Base-by-base conservation (phyloP, 257 asterid genomes). In the Euphrasia confusa region DNA sequence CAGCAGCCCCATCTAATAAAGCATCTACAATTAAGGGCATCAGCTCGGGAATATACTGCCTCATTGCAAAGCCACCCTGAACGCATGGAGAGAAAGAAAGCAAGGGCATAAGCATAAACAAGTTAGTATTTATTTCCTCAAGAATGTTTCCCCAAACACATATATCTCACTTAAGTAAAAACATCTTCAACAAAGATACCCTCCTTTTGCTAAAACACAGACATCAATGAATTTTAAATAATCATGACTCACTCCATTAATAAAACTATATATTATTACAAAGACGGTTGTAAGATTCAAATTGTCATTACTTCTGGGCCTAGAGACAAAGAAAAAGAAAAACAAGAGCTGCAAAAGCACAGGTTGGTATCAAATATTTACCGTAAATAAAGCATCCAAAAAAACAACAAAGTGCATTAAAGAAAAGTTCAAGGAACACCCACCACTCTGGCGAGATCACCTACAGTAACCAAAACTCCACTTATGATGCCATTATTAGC, bases 361-460 rank as follows among this genome's bases (percentile, higher is more conserved):
- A 54, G 13, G 4, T 0, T 24, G 12, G 59, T 44, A 54, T 24
- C 61, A 26, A 35, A 4, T 32, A 32, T 60, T 54, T 39, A 27
- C 37, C 52, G 10, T 11, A 59, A 12, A 63, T 8, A 37, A 9
- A 37, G 33, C 42, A 10, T 1, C 42, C 42, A 37, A 8, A 10
- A 37, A 49, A 59, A 59, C 35, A 42, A 55, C 30, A 14, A 37
- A 42, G 58, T 39, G 57, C 60, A 54, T 5, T 14, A 8, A 48
- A 8, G 1, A 61, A 56, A 37, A 61, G 61, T 26, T 42, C 49
- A 71, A 75, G 48, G 63, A 64, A 63, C 44, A 81, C 97, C 56
- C 73, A 93, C 99, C 96, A 93, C 99, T 85, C 95, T 83, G 66
- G 99, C 95, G 42, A 93, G 97, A 83, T 93, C 99, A 63, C 97